phyloP scores from a whole-genome alignment of 169 alveolate genomes.

The Plasmodium malariae region DNA sequence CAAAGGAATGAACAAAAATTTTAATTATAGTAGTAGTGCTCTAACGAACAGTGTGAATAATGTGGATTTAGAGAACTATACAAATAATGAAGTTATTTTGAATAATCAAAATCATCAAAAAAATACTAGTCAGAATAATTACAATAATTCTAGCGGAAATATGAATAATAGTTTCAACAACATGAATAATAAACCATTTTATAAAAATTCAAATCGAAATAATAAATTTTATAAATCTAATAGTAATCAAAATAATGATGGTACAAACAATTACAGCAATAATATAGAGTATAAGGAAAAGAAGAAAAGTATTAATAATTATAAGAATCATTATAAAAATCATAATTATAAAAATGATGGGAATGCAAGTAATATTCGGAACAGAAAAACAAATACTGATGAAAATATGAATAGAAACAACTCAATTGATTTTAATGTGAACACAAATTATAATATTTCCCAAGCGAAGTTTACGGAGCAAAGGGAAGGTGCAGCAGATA shows the following conservation, averaged over 20 bases:
- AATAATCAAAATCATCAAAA: slow-evolving; percentile 3
- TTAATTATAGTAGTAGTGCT: slow-evolving; percentile 7
- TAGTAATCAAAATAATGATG: slow-evolving; percentile 18
- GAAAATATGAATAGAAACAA: slow-evolving; percentile 17
- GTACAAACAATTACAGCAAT: neutral
- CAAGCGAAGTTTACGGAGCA: slow-evolving; percentile 19
- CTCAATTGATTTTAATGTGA: slow-evolving; percentile 12
- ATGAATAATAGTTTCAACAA: slow-evolving; percentile 18
- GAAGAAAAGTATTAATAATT: slow-evolving; percentile 31
- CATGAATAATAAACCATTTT: slow-evolving; percentile 46
- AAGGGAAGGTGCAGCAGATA: slow-evolving; percentile 19
- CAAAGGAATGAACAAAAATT: slow-evolving; percentile 4
- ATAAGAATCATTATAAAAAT: slow-evolving; percentile 36
- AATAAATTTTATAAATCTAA: slow-evolving; percentile 20
- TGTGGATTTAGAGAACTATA: slow-evolving; percentile 2
- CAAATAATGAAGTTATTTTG: neutral
- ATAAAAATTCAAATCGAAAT: slow-evolving; percentile 21
- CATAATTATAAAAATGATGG: slow-evolving; percentile 43
- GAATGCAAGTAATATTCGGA: neutral
- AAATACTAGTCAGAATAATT: neutral
- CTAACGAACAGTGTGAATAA: slow-evolving; percentile 10
- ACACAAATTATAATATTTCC: slow-evolving; percentile 15
- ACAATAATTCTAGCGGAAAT: slow-evolving; percentile 10
- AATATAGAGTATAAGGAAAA: slow-evolving; percentile 20
- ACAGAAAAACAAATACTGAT: slow-evolving; percentile 25